These are phyloP conservation scores for Brasenia schreberi DNA, from an alignment of 164 flowering plant species.

Conservation along the genomic window DNA sequence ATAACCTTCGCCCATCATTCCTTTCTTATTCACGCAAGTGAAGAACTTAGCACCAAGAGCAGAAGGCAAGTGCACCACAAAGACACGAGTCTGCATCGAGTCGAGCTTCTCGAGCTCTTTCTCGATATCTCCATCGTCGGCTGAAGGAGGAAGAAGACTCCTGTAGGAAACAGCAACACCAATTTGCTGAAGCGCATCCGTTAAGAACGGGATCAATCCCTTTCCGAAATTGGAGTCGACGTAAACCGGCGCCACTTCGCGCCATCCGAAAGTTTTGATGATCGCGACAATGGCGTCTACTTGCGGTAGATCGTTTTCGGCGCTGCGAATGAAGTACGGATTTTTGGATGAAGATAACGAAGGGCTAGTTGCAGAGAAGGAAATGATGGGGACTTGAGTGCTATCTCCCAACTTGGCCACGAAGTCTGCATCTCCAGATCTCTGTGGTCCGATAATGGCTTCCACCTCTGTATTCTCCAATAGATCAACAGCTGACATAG, in stretches of 20 bases:
- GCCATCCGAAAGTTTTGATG: constrained; percentile 2
- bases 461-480: constrained; percentile 1
- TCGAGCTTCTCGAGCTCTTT: constrained; percentile 23
- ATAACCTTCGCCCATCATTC: constrained; percentile 32
- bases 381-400: constrained; percentile 3
- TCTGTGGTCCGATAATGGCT: constrained; percentile 4
- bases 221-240: constrained; percentile 1
- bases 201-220: constrained; percentile 2
- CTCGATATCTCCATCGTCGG: constrained; percentile 17
- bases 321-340: constrained; percentile 1
- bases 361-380: constrained; percentile 2
- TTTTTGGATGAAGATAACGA: neutral
- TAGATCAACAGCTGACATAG: neutral
- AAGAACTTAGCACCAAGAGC: constrained; percentile 17
- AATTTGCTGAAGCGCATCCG: constrained; percentile 12
- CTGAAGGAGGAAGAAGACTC: constrained; percentile 14
- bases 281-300: neutral
- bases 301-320: neutral
- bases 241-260: neutral
- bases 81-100: constrained; percentile 26
- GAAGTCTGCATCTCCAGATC: neutral
- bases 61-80: constrained; percentile 22
- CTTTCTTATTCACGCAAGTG: constrained; percentile 11
- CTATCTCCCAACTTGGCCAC: neutral
- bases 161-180: constrained; percentile 17